Base-by-base conservation (phyloP, 1,284 basidiomycete species). In the Ganoderma resinaceum region DNA sequence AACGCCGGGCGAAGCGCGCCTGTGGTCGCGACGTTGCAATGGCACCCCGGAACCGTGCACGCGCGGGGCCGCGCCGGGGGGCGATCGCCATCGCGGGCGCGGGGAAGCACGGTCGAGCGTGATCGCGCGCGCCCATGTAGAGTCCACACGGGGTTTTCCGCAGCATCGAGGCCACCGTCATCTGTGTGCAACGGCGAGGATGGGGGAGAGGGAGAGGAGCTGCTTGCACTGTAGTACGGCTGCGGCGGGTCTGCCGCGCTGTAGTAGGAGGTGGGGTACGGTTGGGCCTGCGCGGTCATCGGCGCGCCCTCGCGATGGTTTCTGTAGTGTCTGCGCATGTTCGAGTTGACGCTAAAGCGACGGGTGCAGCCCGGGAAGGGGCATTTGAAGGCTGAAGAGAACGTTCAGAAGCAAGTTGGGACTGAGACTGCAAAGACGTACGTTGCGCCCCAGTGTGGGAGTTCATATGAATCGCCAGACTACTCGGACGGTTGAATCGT, bases 331-430 rank as follows among this genome's bases (percentile, higher is more conserved):
- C 92, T 83, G 53, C 92, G 86, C 92, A 94, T 93, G 77, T 94
- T 94, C 0, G 90, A 92, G 75, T 92, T 92, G 66, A 93, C 92
- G 71, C 92, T 93, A 80, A 94, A 94, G 66, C 87, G 85, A 31
- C 91, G 85, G 37, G 89, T 90, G 75, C 92, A 94, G n/a, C 87
- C 85, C 4, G 89, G 90, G 81, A 83, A 89, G 0, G 90, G 90
- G 72, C 92, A 94, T 43, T 85, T 82, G 79, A 90, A 93, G 12
- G 92, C 92, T 93, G 76, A 65, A 61, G 69, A 53, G 43, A 29
- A 42, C 59, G 14, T 58, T 67, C 29, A 66, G 43, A 35, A 12
- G 62, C 31, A 58, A 52, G 35, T 38, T 43, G 38, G 37, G 43
- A 16, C 12, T 37, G 61, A 40, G 35, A 38, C 29, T 57, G 58